phyloP scores from a whole-genome alignment of 768 basidiomycete genomes.

The Suillus alpinus region DNA sequence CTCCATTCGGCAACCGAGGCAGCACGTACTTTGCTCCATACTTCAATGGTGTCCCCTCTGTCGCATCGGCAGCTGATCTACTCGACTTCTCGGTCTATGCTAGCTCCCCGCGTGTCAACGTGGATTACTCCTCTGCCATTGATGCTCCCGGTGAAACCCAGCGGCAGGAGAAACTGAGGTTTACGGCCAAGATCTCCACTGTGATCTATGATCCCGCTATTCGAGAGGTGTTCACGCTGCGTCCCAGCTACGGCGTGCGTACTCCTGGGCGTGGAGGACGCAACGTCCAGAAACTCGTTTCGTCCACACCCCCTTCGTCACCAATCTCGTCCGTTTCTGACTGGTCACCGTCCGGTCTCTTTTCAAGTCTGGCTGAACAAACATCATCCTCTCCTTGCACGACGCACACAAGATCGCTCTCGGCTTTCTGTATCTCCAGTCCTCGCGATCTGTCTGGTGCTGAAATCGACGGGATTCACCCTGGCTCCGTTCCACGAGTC shows the following conservation, averaged over 20 bases:
- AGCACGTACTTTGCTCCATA: conserved; percentile 4
- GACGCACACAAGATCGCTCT: background rate
- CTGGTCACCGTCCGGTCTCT: background rate
- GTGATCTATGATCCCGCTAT: conserved; percentile 6
- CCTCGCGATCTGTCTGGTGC: background rate
- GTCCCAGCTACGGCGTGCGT: conserved; percentile 9
- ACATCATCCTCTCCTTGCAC: background rate
- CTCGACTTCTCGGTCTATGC: conserved; percentile 2
- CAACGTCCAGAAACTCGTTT: background rate
- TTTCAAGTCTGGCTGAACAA: background rate
- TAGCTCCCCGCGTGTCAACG: background rate
- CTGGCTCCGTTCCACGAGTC: background rate
- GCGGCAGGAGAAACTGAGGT: background rate
- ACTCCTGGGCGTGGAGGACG: conserved; percentile 7
- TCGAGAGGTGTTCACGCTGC: conserved; percentile 10
- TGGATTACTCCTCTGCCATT: background rate
- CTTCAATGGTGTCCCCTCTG: conserved; percentile 4
- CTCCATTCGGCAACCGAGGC: background rate
- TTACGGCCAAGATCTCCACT: background rate
- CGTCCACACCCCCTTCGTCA: background rate
- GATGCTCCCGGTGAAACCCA: background rate
- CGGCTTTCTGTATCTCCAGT: background rate
- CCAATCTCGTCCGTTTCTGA: background rate
- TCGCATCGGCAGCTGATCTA: conserved; percentile 6
- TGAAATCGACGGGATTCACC: too few relatives aligned